Percentiles rank a stretch among this genome's conserved stretches.
Conservation (phyloP, 371 early-diverging fungal species). For the Quaeritorhiza haematococci region DNA sequence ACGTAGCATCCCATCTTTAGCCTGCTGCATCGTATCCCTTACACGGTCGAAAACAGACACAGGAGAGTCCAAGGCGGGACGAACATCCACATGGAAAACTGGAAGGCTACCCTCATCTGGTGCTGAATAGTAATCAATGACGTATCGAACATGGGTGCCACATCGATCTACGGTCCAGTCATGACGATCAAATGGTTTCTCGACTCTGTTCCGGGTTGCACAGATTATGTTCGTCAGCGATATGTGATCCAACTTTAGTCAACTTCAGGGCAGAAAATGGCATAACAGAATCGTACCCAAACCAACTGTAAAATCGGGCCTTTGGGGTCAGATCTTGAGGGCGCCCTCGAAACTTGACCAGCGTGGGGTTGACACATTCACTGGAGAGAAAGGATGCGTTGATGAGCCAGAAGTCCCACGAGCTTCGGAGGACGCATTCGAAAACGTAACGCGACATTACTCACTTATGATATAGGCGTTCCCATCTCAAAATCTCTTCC, state of each 20-base stretch:
- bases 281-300: slow-evolving; percentile 8
- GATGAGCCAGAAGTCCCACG: slow-evolving; percentile 4
- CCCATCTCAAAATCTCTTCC: slow-evolving; percentile 91
- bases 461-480: slow-evolving; percentile 67
- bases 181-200: slow-evolving; percentile 89
- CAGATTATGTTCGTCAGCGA: not conserved
- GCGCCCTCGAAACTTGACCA: slow-evolving; percentile 79
- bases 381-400: slow-evolving; percentile 22
- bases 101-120: slow-evolving; percentile 26
- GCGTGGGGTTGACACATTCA: slow-evolving; percentile 53
- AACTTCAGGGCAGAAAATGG: no score
- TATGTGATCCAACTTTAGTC: no score
- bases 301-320: slow-evolving; percentile 42
- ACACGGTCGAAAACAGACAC: slow-evolving; percentile 22
- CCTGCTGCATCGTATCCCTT: slow-evolving; percentile 8
- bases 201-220: slow-evolving; percentile 16
- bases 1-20: no score
- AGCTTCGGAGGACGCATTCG: slow-evolving; percentile 1
- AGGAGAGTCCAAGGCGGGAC: slow-evolving; percentile 40
- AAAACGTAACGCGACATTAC: slow-evolving; percentile 2
- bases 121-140: slow-evolving; percentile 88
- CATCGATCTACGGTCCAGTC: slow-evolving; percentile 96
- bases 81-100: slow-evolving; percentile 45
- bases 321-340: slow-evolving; percentile 79
- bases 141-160: slow-evolving; percentile 83